Evolutionary conservation across 768 basidiomycete genomes (phyloP).

Genomic region (Russula sp.): DNA sequence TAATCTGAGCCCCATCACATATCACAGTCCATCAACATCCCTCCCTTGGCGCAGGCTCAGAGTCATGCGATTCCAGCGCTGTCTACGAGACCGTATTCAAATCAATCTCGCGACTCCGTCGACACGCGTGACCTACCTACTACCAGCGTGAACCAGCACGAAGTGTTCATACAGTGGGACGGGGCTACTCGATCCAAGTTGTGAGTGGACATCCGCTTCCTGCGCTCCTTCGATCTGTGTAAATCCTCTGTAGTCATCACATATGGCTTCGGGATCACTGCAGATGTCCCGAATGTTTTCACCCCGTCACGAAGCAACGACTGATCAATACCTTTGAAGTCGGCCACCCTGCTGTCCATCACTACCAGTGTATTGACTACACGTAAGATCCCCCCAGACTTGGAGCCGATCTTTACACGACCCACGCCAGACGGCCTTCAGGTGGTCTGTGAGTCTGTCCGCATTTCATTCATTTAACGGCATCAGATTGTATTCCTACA

Average conservation of each 20-base stretch:
- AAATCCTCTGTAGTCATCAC: conserved; percentile 56
- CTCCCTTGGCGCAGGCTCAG: neutral
- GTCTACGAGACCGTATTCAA: neutral
- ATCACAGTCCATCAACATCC: neutral
- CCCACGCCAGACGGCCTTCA: conserved; percentile 58
- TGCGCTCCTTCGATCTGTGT: neutral
- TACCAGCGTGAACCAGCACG: conserved; percentile 47
- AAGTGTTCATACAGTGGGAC: conserved; percentile 71
- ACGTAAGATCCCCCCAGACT: conserved; percentile 65
- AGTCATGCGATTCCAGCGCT: neutral
- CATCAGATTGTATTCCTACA: neutral
- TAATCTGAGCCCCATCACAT: neutral
- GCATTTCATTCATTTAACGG: neutral
- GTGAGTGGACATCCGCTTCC: conserved; percentile 39
- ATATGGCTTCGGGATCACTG: conserved; percentile 94
- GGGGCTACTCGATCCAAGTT: conserved; percentile 67
- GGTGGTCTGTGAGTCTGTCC: conserved; percentile 55
- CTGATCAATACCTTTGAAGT: conserved; percentile 82
- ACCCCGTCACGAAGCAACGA: conserved; percentile 85
- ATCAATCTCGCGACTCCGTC: neutral
- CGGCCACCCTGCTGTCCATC: conserved; percentile 19
- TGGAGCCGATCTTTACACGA: conserved; percentile 56
- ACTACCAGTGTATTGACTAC: neutral
- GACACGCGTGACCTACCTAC: conserved; percentile 26
- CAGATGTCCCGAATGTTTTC: conserved; percentile 80